These are phyloP conservation scores for Peterozyma xylosa DNA, from an alignment of 805 yeast species.

Conservation along the genomic window DNA sequence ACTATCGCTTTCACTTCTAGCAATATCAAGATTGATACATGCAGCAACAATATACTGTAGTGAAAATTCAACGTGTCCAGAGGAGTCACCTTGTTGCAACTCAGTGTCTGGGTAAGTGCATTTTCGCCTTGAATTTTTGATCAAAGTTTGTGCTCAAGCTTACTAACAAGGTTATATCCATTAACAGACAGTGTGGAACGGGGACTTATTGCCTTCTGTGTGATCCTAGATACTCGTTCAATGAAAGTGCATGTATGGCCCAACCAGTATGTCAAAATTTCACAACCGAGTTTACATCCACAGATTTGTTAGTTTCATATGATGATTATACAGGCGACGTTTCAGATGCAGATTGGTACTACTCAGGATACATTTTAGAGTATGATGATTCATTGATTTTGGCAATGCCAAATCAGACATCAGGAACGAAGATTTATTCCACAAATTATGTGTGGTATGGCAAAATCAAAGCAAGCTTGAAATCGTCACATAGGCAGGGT, in stretches of 20 bases:
- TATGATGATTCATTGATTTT: constrained; percentile 52
- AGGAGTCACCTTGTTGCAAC: constrained; percentile 77
- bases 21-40: too few relatives aligned
- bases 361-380: constrained; percentile 49
- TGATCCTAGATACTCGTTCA: constrained; percentile 65
- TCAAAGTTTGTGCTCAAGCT: constrained; percentile 22
- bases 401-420: constrained; percentile 71
- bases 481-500: constrained; percentile 71
- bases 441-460: constrained; percentile 87
- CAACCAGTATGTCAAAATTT: constrained; percentile 64
- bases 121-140: constrained; percentile 61
- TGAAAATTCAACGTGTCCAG: constrained; percentile 57
- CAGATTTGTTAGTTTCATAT: constrained; percentile 17
- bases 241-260: constrained; percentile 72
- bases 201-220: constrained; percentile 70
- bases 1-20: too few relatives aligned
- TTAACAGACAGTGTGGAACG: constrained; percentile 17
- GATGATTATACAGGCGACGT: constrained; percentile 55
- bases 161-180: constrained; percentile 17
- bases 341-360: constrained; percentile 60
- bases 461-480: constrained; percentile 58
- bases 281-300: constrained; percentile 29
- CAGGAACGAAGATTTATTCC: constrained; percentile 77
- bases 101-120: constrained; percentile 48
- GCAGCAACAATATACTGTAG: constrained; percentile 32